Evolutionary conservation across 164 flowering plant genomes (phyloP).

Genomic region (Dillenia suffruticosa): DNA sequence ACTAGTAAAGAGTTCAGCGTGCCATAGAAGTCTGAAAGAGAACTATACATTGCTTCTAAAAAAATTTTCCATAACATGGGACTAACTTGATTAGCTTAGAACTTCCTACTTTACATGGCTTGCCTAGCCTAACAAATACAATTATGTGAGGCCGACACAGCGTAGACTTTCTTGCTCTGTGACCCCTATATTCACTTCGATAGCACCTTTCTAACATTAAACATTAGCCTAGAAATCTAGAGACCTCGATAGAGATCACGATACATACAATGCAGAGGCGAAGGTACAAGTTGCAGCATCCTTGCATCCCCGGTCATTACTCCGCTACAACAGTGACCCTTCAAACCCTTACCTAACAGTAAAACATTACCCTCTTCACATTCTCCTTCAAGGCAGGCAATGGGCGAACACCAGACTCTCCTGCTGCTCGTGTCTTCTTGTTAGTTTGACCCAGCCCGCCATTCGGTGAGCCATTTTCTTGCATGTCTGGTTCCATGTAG

Average conservation of each 20-base stretch:
- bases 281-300: not conserved
- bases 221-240: too few relatives aligned
- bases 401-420: slow-evolving; percentile 55
- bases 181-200: too few relatives aligned
- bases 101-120: too few relatives aligned
- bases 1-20: too few relatives aligned
- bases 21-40: too few relatives aligned
- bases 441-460: slow-evolving; percentile 21
- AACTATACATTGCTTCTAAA: too few relatives aligned
- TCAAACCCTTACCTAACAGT: slow-evolving; percentile 39
- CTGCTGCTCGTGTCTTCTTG: slow-evolving; percentile 25
- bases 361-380: slow-evolving; percentile 93
- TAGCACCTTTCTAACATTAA: too few relatives aligned
- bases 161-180: too few relatives aligned
- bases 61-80: too few relatives aligned
- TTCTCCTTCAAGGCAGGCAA: slow-evolving; percentile 89
- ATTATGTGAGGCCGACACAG: too few relatives aligned
- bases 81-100: too few relatives aligned
- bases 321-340: slow-evolving; percentile 1
- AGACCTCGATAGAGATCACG: not conserved
- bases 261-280: slow-evolving; percentile 7
- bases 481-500: slow-evolving; percentile 81
- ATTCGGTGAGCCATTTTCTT: slow-evolving; percentile 42
- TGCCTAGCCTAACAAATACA: too few relatives aligned
- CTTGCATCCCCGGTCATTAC: not conserved